Evolutionary conservation across 2,329 filamentous ascomycete genomes (phyloP).

Genomic region (Stemphylium vesicarium): DNA sequence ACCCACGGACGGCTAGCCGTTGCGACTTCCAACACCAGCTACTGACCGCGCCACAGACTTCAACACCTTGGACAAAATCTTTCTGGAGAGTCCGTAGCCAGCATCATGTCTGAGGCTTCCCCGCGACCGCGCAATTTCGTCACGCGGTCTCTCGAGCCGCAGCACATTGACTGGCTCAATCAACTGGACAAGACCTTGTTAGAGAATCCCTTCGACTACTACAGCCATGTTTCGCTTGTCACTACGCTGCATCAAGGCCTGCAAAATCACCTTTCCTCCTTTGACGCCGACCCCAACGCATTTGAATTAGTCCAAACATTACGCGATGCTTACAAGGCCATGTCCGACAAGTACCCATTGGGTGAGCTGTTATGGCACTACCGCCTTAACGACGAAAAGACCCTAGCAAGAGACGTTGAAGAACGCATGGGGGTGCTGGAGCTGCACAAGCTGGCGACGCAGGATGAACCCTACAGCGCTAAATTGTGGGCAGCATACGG

Average conservation of each 20-base stretch:
- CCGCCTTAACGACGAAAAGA: slow-evolving; percentile 75
- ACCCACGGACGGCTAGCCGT: slow-evolving; percentile 15
- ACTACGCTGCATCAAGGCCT: slow-evolving; percentile 58
- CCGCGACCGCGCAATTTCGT: slow-evolving; percentile 53
- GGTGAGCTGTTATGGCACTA: slow-evolving; percentile 80
- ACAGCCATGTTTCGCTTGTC: slow-evolving; percentile 56
- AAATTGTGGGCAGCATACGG: slow-evolving; percentile 79
- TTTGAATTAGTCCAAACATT: slow-evolving; percentile 56
- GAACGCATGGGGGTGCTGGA: slow-evolving; percentile 74
- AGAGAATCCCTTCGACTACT: slow-evolving; percentile 58
- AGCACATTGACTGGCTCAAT: slow-evolving; percentile 53
- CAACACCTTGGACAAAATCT: slow-evolving; percentile 46
- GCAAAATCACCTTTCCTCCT: slow-evolving; percentile 47
- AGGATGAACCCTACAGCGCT: slow-evolving; percentile 74
- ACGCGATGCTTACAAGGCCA: slow-evolving; percentile 61
- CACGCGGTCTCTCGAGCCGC: slow-evolving; percentile 51
- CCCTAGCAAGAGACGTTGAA: slow-evolving; percentile 66
- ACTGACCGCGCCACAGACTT: slow-evolving; percentile 23
- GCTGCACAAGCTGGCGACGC: slow-evolving; percentile 71
- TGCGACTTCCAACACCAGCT: slow-evolving; percentile 8
- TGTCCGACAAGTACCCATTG: slow-evolving; percentile 70
- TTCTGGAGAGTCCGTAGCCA: slow-evolving; percentile 53
- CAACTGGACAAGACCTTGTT: slow-evolving; percentile 52
- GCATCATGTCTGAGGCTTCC: slow-evolving; percentile 57
- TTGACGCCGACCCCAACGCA: slow-evolving; percentile 45